Percentiles rank a stretch among this genome's conserved stretches.
phyloP scores from a whole-genome alignment of 768 basidiomycete genomes.

The Mycena maculata region DNA sequence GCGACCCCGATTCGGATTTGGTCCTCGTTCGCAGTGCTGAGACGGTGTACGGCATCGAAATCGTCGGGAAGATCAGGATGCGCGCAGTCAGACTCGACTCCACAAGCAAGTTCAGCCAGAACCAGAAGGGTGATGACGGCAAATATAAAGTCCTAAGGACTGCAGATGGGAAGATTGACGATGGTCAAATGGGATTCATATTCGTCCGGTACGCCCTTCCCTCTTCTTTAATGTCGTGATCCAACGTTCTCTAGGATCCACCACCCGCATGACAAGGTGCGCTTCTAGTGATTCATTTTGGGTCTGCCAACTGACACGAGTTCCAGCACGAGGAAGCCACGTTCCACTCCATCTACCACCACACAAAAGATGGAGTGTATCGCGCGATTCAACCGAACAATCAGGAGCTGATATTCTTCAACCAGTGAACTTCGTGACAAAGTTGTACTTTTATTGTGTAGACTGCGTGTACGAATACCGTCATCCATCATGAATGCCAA shows the following conservation, averaged over 20 bases:
- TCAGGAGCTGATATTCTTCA: slow-evolving; percentile 76
- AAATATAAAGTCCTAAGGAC: slow-evolving; percentile 45
- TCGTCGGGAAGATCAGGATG: slow-evolving; percentile 81
- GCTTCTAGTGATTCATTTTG: no score
- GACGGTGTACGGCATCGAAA: slow-evolving; percentile 75
- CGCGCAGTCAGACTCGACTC: slow-evolving; percentile 61
- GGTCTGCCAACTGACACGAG: no score
- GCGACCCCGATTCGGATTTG: no score
- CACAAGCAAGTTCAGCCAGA: slow-evolving; percentile 16
- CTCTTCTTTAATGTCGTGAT: no score
- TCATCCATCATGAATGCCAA: no score
- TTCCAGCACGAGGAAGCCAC: no score
- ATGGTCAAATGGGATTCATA: slow-evolving; percentile 19
- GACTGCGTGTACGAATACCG: no score
- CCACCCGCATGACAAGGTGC: no score
- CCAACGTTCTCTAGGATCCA: no score
- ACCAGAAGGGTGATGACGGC: slow-evolving; percentile 16
- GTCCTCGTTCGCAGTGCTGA: slow-evolving; percentile 62
- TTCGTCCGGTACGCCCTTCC: slow-evolving; percentile 24
- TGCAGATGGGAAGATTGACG: slow-evolving; percentile 52
- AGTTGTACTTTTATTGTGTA: slow-evolving; percentile 21
- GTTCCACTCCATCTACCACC: no score
- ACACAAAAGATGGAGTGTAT: no score
- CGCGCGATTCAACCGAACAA: slow-evolving; percentile 71
- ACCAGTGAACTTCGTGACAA: slow-evolving; percentile 58